These are phyloP conservation scores for Pichia sp. DNA, from an alignment of 1,139 yeast genomes.

Conservation along the genomic window DNA sequence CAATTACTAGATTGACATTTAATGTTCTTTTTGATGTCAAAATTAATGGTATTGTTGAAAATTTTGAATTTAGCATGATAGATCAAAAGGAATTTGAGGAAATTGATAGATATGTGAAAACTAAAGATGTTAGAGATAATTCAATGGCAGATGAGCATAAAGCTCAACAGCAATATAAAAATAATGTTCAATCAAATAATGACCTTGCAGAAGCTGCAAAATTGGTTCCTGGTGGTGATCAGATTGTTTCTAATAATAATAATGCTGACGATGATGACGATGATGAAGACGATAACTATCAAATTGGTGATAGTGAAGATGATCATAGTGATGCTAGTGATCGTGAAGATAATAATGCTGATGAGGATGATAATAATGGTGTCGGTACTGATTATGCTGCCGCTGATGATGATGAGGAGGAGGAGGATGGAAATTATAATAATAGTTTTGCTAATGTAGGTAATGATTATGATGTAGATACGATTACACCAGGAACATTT, in stretches of 20 bases:
- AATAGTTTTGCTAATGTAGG: slow-evolving; percentile 16
- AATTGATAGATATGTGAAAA: slow-evolving; percentile 67
- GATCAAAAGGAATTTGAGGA: slow-evolving; percentile 72
- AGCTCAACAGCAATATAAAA: slow-evolving; percentile 54
- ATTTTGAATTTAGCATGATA: slow-evolving; percentile 81
- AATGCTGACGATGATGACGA: slow-evolving; percentile 31
- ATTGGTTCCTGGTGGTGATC: slow-evolving; percentile 33
- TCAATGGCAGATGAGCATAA: slow-evolving; percentile 78
- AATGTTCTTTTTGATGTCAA: slow-evolving; percentile 40
- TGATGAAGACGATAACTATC: slow-evolving; percentile 27
- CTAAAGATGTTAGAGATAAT: slow-evolving; percentile 62
- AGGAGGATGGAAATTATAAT: slow-evolving; percentile 1
- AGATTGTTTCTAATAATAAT: slow-evolving; percentile 31
- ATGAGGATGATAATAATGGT: slow-evolving; percentile 27
- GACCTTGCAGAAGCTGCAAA: slow-evolving; percentile 40
- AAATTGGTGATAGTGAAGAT: slow-evolving; percentile 24
- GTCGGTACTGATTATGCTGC: slow-evolving; percentile 20
- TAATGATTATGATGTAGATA: slow-evolving; percentile 18
- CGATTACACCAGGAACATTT: slow-evolving; percentile 21
- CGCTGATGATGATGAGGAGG: slow-evolving; percentile 10
- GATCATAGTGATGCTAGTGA: slow-evolving; percentile 17
- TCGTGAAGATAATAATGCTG: slow-evolving; percentile 22
- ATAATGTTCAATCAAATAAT: slow-evolving; percentile 32
- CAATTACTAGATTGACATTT: slow-evolving; percentile 82
- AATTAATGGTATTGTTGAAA: slow-evolving; percentile 40